phyloP scores from a whole-genome alignment of 805 yeast genomes.

The Ogataea dorogensis region DNA sequence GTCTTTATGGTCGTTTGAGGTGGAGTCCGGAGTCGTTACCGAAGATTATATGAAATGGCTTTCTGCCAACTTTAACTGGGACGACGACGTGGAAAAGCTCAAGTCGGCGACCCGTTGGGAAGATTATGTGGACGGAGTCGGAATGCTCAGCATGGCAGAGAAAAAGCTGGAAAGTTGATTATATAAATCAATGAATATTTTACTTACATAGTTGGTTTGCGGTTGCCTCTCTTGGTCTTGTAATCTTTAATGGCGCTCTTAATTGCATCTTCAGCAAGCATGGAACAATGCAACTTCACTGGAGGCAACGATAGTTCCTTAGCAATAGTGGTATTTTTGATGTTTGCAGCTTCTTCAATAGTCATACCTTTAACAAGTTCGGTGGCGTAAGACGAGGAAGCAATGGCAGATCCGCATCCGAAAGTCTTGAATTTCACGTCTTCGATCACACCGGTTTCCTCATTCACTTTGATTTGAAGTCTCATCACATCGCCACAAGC shows the following conservation, averaged over 20 bases:
- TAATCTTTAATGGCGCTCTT: constrained; percentile 96
- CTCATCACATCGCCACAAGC: constrained; percentile 99
- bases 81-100: constrained; percentile 41
- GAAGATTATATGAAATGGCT: constrained; percentile 44
- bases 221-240: constrained; percentile 66
- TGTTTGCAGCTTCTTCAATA: constrained; percentile 86
- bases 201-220: constrained; percentile 47
- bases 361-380: constrained; percentile 94
- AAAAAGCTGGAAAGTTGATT: constrained; percentile 17
- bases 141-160: constrained; percentile 49
- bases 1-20: constrained; percentile 66
- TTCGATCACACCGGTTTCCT: constrained; percentile 83
- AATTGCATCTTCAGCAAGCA: constrained; percentile 99
- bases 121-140: constrained; percentile 51
- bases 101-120: constrained; percentile 45
- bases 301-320: constrained; percentile 94
- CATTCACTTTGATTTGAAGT: constrained; percentile 90
- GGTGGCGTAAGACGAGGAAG: constrained; percentile 91
- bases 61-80: constrained; percentile 47
- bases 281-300: constrained; percentile 94
- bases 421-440: constrained; percentile 98
- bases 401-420: constrained; percentile 99
- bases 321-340: constrained; percentile 93
- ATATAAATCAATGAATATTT: background rate
- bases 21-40: constrained; percentile 28